Percentiles rank a stretch among this genome's conserved stretches.
phyloP scores from a whole-genome alignment of 169 alveolate genomes.

The Blepharisma undulans region DNA sequence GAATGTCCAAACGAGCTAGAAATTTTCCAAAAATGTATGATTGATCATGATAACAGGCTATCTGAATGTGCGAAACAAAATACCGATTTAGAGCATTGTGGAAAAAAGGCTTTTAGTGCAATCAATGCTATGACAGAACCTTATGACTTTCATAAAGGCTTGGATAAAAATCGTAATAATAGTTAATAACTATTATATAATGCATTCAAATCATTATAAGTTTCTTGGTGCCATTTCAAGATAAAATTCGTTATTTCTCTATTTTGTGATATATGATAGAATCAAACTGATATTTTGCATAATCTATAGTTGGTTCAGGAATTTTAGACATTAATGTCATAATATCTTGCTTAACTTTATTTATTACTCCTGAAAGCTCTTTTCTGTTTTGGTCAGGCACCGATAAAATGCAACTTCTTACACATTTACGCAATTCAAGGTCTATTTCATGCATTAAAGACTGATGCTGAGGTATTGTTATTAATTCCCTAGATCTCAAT shows the following conservation, averaged over 20 bases:
- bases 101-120: conserved; percentile 7
- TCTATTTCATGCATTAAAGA: background rate
- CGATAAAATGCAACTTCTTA: background rate
- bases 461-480: background rate
- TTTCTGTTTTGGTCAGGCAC: background rate
- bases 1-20: conserved; percentile 25
- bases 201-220: too few relatives aligned
- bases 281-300: background rate
- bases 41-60: background rate
- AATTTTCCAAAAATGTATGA: background rate
- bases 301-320: background rate
- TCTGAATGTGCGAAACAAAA: background rate
- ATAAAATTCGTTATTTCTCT: background rate
- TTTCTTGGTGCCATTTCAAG: background rate
- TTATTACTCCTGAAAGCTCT: background rate
- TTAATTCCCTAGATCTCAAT: background rate
- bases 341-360: background rate
- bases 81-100: background rate
- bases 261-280: background rate
- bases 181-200: background rate
- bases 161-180: background rate
- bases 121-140: conserved; percentile 21
- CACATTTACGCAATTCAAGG: background rate
- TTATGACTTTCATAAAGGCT: conserved; percentile 24
- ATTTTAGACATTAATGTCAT: background rate